A percentile compares a stretch with the other conserved stretches of the same genome.
phyloP scores from a whole-genome alignment of 371 early-diverging fungal genomes.

The Mucor lusitanicus region DNA sequence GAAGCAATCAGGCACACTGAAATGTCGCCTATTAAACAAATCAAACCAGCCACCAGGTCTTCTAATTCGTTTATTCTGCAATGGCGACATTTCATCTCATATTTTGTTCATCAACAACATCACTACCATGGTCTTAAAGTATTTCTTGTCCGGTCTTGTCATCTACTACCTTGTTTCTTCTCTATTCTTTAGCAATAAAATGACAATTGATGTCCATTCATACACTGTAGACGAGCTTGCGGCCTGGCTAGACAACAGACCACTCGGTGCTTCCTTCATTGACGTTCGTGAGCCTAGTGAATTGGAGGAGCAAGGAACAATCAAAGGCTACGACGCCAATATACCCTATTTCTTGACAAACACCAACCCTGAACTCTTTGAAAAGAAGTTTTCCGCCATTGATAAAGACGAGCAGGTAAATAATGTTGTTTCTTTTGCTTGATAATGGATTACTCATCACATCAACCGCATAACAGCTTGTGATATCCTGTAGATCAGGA shows the following conservation, averaged over 20 bases:
- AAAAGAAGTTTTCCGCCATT: conserved; percentile 21
- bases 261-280: conserved; percentile 10
- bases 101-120: neutral
- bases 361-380: conserved; percentile 18
- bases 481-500: conserved; percentile 28
- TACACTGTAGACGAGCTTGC: conserved; percentile 9
- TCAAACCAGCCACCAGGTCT: neutral
- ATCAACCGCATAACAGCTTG: neutral
- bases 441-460: neutral
- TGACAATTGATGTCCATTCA: neutral
- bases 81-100: neutral
- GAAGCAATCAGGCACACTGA: too few species aligned
- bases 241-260: conserved; percentile 2
- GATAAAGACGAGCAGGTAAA: conserved; percentile 26
- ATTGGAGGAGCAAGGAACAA: conserved; percentile 26
- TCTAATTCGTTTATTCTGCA: neutral
- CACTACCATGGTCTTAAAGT: neutral
- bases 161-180: neutral
- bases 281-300: conserved; percentile 39
- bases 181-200: neutral
- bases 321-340: conserved; percentile 30
- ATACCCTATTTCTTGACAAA: conserved; percentile 30
- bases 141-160: neutral
- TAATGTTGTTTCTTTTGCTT: neutral
- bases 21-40: neutral